Base-by-base conservation (phyloP, 2,329 filamentous ascomycete species). In the Tolypocladium guangdongense region DNA sequence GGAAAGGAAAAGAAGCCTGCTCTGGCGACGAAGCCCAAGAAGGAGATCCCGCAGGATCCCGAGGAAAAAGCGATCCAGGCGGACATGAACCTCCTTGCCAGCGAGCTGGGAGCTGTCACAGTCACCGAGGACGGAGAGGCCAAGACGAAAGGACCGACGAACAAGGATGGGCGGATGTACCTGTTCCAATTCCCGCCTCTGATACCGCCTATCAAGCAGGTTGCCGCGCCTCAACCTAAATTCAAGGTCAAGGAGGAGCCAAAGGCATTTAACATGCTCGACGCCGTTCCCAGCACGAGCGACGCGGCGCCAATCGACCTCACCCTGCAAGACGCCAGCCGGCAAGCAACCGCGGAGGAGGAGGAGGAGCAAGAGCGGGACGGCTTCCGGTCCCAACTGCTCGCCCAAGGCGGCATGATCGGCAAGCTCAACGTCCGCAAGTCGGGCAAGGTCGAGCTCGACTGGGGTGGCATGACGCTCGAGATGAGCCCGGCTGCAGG, bases 151-250 rank as follows among this genome's bases (percentile, higher is more conserved):
- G 64, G 57, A 8, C 63, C 64, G 2, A 58, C 64, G 48, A 66
- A 70, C 64, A 72, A 72, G 57, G 79, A 83, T 47, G 81, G 82
- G 24, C 74, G 79, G 38, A 65, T 84, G 51, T 84, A 83, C 57
- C 71, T 86, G 50, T 85, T 85, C 68, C 82, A 85, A 59, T 79
- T 86, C 58, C 82, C 82, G 41, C 81, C 81, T 6, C 69, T 84
- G 4, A 72, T 85, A 12, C 81, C 82, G 8, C 77, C 79, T 0
- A 68, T 85, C n/a, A 70, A 65, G 56, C 63, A 57, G 54, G 55
- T 62, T 14, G 58, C 62, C 27, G 62, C 63, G 24, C 57, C 64
- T 33, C 56, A 61, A 45, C 47, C 59, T 1, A 49, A 53, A 24
- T 55, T 59, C 51, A 67, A 67, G 33, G 63, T 76, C 53, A 77